Conservation (phyloP, 306 rosid species). For the Corylus americana region DNA sequence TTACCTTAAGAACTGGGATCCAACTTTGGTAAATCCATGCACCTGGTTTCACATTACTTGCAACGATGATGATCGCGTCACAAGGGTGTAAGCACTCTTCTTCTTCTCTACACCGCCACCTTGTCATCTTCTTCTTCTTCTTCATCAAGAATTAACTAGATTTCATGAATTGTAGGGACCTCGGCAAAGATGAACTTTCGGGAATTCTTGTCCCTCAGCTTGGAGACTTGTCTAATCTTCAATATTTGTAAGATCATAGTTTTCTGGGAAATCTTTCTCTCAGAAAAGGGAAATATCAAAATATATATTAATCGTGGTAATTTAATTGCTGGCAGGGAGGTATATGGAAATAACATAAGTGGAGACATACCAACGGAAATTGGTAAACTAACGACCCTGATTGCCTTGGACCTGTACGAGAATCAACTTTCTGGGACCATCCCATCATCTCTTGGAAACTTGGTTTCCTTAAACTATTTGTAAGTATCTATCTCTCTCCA, state of each 20-base stretch:
- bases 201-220: slow-evolving; percentile 34
- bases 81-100: slow-evolving; percentile 29
- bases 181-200: slow-evolving; percentile 22
- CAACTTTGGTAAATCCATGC: slow-evolving; percentile 31
- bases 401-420: slow-evolving; percentile 14
- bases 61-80: not conserved
- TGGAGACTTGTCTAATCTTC: slow-evolving; percentile 31
- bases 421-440: slow-evolving; percentile 23
- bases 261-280: too few species aligned
- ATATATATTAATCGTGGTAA: not conserved
- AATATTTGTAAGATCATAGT: slow-evolving; percentile 24
- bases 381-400: slow-evolving; percentile 13
- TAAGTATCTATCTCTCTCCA: slow-evolving; percentile 1
- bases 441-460: slow-evolving; percentile 28
- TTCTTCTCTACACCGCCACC: too few species aligned
- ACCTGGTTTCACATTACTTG: slow-evolving; percentile 36
- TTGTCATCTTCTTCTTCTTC: not conserved
- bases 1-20: slow-evolving; percentile 41
- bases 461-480: slow-evolving; percentile 28
- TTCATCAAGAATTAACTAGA: not conserved
- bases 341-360: slow-evolving; percentile 18
- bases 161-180: slow-evolving; percentile 27
- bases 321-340: slow-evolving; percentile 5
- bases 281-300: too few species aligned
- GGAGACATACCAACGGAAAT: slow-evolving; percentile 34